Evolutionary conservation across 140 eudicot genomes (phyloP), one percentile per base, ranked within the genome.

Genomic region (Eryngium alpinum): DNA sequence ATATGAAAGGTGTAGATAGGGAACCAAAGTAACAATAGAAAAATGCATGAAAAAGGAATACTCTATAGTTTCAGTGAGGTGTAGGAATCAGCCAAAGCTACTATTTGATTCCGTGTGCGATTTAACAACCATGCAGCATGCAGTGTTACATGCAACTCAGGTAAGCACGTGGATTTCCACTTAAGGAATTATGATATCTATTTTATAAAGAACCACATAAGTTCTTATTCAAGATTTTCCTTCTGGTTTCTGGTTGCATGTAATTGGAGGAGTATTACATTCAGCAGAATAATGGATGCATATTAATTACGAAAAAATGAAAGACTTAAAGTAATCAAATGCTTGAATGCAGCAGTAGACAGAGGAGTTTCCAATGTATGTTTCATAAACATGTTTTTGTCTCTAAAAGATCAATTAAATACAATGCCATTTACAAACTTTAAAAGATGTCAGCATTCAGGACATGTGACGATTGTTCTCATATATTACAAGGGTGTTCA

Each of bases 111-210:
- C 97, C 0, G 92, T 95, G 43, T 95, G 99, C 33, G 81, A 92
- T 15, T 87, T 95, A 18, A 92, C 97, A 1, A 97, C 92, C 80
- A 28, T 92, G 88, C 91, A 91, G 24, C 92, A 88, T 71, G 91
- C 91, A 17, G 97, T 95, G 56, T 89, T 88, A 46, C 99, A 95
- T 80, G 99, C 99, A 31, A 85, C 97, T 78, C 99, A 95, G 96
- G 99, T 92, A 71, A 28, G 10, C 0, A 81, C 34, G 17, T 25
- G 49, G 21, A n/a, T 15, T 75, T 43, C 29, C 24, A 53, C 44
- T 29, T 59, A 29, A 59, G 49, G 16, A 1, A 72, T 29, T 76
- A 19, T 22, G 13, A 13, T 75, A 15, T n/a, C 11, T 73, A n/a
- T 10, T 18, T 32, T 70, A 46, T 10, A 70, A 32, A 1, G 75